These are phyloP conservation scores for Pseudopithomyces chartarum DNA, from an alignment of 2,329 filamentous ascomycete genomes.

Conservation along the genomic window DNA sequence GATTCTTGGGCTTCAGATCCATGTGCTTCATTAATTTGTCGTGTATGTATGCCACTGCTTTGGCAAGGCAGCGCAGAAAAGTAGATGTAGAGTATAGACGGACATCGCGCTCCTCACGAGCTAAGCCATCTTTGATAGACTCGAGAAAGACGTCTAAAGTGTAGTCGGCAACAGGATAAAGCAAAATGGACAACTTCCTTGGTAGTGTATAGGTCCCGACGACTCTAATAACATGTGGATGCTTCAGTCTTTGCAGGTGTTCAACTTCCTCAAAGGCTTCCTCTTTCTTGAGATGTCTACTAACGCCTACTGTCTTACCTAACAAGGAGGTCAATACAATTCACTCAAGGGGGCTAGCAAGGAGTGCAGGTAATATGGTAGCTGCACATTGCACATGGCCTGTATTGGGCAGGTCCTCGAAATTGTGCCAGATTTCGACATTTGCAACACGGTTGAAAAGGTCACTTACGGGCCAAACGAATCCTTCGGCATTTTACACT, in stretches of 20 bases:
- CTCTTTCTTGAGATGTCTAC: conserved; percentile 10
- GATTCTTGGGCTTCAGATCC: conserved; percentile 29
- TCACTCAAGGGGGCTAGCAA: too few species aligned
- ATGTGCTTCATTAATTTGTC: conserved; percentile 21
- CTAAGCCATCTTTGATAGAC: neutral
- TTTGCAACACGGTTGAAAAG: neutral
- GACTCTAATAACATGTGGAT: conserved; percentile 22
- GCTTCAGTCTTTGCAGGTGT: conserved; percentile 19
- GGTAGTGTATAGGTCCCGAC: conserved; percentile 21
- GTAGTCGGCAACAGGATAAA: conserved; percentile 22
- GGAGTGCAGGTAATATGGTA: too few species aligned
- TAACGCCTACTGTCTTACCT: conserved; percentile 1
- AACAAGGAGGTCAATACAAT: too few species aligned
- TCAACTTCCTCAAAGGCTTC: conserved; percentile 20
- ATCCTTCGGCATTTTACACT: conserved; percentile 18
- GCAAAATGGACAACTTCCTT: conserved; percentile 17
- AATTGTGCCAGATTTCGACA: neutral
- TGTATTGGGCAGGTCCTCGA: neutral
- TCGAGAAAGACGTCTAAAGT: conserved; percentile 21
- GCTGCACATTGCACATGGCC: neutral
- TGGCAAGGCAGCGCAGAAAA: conserved; percentile 15
- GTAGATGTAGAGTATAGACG: conserved; percentile 3
- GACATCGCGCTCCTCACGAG: neutral
- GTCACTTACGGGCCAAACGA: conserved; percentile 14
- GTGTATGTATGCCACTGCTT: conserved; percentile 22